Conservation (phyloP, 148 eudicot genomes). For the Cornus kousa region DNA sequence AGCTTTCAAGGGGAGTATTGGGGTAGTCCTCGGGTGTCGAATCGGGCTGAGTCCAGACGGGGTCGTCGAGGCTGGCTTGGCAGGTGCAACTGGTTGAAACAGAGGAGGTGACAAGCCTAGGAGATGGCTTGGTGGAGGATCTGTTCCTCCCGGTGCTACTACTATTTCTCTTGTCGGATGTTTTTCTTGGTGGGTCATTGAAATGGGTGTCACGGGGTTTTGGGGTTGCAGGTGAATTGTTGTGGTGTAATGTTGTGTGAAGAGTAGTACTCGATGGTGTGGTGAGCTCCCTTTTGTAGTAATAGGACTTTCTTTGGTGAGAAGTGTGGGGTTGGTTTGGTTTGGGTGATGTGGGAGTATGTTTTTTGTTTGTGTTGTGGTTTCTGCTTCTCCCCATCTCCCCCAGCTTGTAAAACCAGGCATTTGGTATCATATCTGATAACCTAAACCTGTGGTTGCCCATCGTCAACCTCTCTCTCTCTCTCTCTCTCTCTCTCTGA, state of each 20-base stretch:
- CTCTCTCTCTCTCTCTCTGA: background rate
- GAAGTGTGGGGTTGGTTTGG: background rate
- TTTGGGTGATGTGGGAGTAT: background rate
- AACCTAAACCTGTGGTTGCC: slow-evolving; percentile 33
- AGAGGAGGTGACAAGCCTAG: slow-evolving; percentile 7
- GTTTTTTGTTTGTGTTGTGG: background rate
- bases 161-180: slow-evolving; percentile 15
- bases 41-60: slow-evolving; percentile 15
- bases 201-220: background rate
- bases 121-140: background rate
- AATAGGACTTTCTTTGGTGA: slow-evolving; percentile 27
- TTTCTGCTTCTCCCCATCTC: slow-evolving; percentile 18
- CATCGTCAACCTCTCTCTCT: slow-evolving; percentile 16
- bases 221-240: background rate
- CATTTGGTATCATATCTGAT: slow-evolving; percentile 45
- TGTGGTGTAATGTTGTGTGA: background rate
- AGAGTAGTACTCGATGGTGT: background rate
- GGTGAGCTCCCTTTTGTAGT: slow-evolving; percentile 32
- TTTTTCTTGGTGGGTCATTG: slow-evolving; percentile 31
- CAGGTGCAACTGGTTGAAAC: slow-evolving; percentile 26
- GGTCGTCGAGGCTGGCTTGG: slow-evolving; percentile 21
- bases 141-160: slow-evolving; percentile 14
- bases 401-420: slow-evolving; percentile 46
- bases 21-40: slow-evolving; percentile 9
- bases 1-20: background rate